Evolutionary conservation across 805 yeast genomes (phyloP), one percentile per base, ranked within the genome.

Genomic region (Yarrowia hollandica): DNA sequence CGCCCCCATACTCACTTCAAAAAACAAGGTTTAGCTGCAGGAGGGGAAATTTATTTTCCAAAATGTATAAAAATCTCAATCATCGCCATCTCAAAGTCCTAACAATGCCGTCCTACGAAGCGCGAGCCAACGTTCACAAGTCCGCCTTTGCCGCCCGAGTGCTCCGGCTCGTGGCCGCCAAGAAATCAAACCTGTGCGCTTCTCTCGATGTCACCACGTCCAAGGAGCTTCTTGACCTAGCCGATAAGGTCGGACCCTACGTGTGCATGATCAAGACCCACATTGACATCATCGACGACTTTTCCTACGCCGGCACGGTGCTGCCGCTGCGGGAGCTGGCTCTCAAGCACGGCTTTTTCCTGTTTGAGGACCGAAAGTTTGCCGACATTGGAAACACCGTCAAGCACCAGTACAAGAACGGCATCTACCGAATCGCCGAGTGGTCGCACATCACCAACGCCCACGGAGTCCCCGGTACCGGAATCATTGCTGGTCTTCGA

Each of bases 371-470:
- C 74, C 81, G 99, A 64, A 94, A 94, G 75, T 94, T 94, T 73
- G 99, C 99, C 21, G 99, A 94, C 72, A 94, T 94, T 66, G 99
- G 99, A 15, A 90, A 91, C 69, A 94, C 99, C 1, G 99, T 94
- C 59, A 91, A 92, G 74, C 81, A 89, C 42, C 99, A 94, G 73
- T 94, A 92, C 72, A 77, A 87, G 28, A 89, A 95, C 34, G 99
- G 99, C 42, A 85, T 89, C 10, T 90, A 83, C 76, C 84, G 82
- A 69, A 92, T 92, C 62, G 94, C 96, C 12, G 75, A 84, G 67
- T 94, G 99, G 99, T 84, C 98, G 0, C 97, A 94, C 69, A 90
- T 94, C 65, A 92, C 98, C 31, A 94, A 94, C 72, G 98, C 98
- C 0, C 99, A 94, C 68, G 96, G 97, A 61, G 91, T 94, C 28